Base-by-base conservation (phyloP, 2,329 filamentous ascomycete species). In the Pestalotiopsis sp. region DNA sequence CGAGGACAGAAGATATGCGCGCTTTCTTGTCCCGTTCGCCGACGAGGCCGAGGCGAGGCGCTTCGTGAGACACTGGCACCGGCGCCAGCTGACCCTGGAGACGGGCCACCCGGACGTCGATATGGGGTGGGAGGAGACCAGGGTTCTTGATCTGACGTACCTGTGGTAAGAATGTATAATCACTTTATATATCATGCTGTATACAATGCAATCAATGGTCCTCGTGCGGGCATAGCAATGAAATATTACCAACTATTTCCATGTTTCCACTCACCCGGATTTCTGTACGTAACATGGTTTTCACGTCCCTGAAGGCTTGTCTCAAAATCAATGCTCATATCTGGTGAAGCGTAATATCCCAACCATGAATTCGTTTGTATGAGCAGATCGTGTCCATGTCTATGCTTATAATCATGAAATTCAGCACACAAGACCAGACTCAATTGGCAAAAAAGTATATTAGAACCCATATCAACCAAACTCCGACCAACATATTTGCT, bases 11-110 rank as follows among this genome's bases (percentile, higher is more conserved):
- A 49, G 62, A n/a, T 82, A 78, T 66, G 73, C 75, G 45, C 79
- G 86, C 56, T 88, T 88, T 80, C 79, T 91, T 14, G 73, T 91
- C 25, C 83, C 85, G 4, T 90, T 92, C 70, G 75, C 81, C 14
- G 85, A 86, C n/a, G 80, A 84, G 64, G 79, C 80, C 11, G 87
- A 88, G 70, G 88, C 88, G 23, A 83, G 81, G 66, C 80, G 85
- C 66, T 87, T 87, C 70, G 82, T 83, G 38, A 77, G 84, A 69
- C 69, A 71, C 65, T 84, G 82, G 82, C 82, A 85, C 72, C 78
- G 78, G 27, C 76, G 81, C 68, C 74, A 78, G 67, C 72, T 84
- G 68, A 70, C 57, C 67, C 56, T 77, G 27, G 70, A 39, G 20
- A 72, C 74, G 75, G 70, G 68, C 17, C 23, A 66, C 52, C 25